Conservation (phyloP, 2,329 filamentous ascomycete genomes). For the Penicillium nordicum region DNA sequence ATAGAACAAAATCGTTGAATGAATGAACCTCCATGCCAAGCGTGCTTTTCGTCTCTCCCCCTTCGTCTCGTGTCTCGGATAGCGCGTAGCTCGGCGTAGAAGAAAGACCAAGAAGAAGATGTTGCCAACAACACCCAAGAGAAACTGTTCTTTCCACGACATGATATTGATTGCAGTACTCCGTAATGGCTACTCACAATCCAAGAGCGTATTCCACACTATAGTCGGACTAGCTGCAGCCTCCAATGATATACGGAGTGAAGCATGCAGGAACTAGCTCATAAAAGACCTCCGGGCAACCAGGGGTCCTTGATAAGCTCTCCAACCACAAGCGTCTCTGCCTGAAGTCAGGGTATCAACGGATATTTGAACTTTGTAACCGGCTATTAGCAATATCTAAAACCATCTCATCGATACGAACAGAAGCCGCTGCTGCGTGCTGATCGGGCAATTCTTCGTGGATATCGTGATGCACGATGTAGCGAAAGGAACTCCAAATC, state of each 20-base stretch:
- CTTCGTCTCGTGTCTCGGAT: background rate
- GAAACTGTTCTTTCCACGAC: background rate
- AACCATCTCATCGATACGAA: background rate
- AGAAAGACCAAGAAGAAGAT: background rate
- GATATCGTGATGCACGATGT: background rate
- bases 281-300: background rate
- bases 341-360: constrained; percentile 9
- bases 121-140: background rate
- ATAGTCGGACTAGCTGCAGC: background rate
- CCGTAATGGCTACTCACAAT: background rate
- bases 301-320: background rate
- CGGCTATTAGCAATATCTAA: constrained; percentile 7
- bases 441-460: background rate
- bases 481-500: background rate
- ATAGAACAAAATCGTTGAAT: constrained; percentile 20
- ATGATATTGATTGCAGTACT: background rate
- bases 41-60: background rate
- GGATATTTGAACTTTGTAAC: constrained; percentile 7
- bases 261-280: background rate
- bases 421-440: background rate
- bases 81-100: background rate
- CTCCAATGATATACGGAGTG: background rate
- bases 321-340: background rate
- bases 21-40: constrained; percentile 7
- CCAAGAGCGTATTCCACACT: background rate